Evolutionary conservation across 805 yeast genomes (phyloP), one percentile per base, ranked within the genome.

Genomic region (Ogataea zsoltii): DNA sequence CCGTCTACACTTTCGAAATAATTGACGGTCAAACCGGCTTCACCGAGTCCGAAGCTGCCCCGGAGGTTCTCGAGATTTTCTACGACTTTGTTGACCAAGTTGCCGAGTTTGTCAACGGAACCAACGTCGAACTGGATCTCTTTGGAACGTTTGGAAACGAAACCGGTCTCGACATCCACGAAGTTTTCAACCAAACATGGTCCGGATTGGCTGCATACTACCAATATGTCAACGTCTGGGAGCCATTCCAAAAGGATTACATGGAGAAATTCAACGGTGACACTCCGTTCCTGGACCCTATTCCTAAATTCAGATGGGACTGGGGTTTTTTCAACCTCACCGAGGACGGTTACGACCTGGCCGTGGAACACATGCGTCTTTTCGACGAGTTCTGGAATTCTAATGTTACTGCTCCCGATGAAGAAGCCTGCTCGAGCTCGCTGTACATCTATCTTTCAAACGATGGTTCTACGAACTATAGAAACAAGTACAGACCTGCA

Each of bases 241-340:
- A 42, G 30, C 50, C 50, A 16, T 46, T 46, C 34, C 36, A 42
- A 7, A 35, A 33, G 6, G 50, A 46, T 28, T 46, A 46, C 19
- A 33, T 25, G 36, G 31, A 35, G 7, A 23, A 31, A 16, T 46
- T 38, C 21, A 38, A 38, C 21, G 43, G 43, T 2, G 50, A 46
- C 35, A 42, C 44, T 14, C 50, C 50, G 26, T 46, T 46, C 41
- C 17, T 46, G 14, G 50, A 46, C 23, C 50, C 50, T 9, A 18
- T 46, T 39, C 50, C 50, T 14, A 46, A 46, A 25, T 46, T 42
- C 34, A 38, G 46, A 25, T 46, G 50, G 50, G 50, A 46, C 26
- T 46, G 46, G 46, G 45, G 50, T 13, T 46, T 38, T 41, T 42
- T 30, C 42, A 46, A 46, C 31, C 28, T 46, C 25, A 46, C 50